phyloP scores from a whole-genome alignment of 2,329 filamentous ascomycete species.

The Huntiella moniliformis region DNA sequence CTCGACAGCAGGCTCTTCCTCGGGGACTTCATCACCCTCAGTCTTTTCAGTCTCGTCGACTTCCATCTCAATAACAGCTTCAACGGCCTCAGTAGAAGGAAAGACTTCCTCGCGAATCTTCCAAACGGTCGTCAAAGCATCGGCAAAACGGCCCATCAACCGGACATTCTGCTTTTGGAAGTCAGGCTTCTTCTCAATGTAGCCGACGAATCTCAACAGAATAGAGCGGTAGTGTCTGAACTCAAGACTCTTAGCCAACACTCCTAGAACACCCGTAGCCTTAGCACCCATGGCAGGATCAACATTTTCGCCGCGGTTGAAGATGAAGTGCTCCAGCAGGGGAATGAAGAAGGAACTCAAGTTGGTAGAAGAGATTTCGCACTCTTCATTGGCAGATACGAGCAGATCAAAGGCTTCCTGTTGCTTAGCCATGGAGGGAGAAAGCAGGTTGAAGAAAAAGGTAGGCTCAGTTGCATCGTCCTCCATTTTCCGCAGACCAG shows the following conservation, averaged over 20 bases:
- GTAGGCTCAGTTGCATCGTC: constrained; percentile 45
- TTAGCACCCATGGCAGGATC: constrained; percentile 77
- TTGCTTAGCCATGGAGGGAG: constrained; percentile 73
- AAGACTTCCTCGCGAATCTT: not conserved
- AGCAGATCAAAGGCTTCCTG: constrained; percentile 67
- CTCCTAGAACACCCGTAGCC: constrained; percentile 61
- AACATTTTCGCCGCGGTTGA: constrained; percentile 59
- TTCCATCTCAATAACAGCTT: constrained; percentile 21
- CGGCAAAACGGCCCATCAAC: constrained; percentile 62
- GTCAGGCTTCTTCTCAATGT: constrained; percentile 62
- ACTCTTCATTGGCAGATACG: constrained; percentile 44
- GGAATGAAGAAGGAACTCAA: constrained; percentile 77
- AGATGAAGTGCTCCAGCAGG: constrained; percentile 83
- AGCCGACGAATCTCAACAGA: constrained; percentile 65
- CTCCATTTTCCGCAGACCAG: constrained; percentile 38
- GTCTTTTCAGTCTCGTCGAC: not conserved
- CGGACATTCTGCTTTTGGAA: constrained; percentile 72
- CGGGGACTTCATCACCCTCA: constrained; percentile 12
- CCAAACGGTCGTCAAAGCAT: constrained; percentile 38
- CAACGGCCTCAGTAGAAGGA: constrained; percentile 15
- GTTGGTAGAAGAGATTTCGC: constrained; percentile 54
- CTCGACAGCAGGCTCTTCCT: constrained; percentile 20
- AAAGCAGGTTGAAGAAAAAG: constrained; percentile 85
- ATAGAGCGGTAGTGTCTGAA: constrained; percentile 83
- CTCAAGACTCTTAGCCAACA: constrained; percentile 56